A percentile compares a stretch with the other conserved stretches of the same genome.
Conservation (phyloP, 106 monocot genomes). For the Iris macrosiphon region DNA sequence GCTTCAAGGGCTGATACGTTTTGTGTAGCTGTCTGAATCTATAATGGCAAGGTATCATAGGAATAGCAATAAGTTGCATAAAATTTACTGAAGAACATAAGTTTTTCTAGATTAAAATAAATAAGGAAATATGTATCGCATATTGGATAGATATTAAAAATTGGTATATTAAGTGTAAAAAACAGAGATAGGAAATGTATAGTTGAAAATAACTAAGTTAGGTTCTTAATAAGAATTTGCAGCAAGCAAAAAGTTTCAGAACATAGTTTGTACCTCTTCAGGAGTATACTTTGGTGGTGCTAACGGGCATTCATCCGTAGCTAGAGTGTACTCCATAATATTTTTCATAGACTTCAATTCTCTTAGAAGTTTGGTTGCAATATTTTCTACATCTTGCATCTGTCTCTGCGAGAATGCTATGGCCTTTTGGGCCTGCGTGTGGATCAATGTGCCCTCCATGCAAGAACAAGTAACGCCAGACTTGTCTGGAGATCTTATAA, state of each 20-base stretch:
- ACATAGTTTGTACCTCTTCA: no score
- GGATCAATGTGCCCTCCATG: slow-evolving; percentile 21
- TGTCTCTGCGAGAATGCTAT: slow-evolving; percentile 66
- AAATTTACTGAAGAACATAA: no score
- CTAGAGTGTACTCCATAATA: slow-evolving; percentile 43
- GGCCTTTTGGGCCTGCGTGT: slow-evolving; percentile 50
- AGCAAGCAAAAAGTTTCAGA: no score
- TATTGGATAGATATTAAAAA: no score
- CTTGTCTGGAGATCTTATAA: slow-evolving; percentile 30
- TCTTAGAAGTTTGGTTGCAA: slow-evolving; percentile 57
- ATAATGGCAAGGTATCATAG: not conserved
- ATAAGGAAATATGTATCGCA: no score
- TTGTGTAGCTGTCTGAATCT: slow-evolving; percentile 37
- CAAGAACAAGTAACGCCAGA: slow-evolving; percentile 22
- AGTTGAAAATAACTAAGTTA: no score
- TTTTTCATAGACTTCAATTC: slow-evolving; percentile 58
- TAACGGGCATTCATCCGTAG: no score
- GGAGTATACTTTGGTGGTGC: no score
- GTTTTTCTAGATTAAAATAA: no score
- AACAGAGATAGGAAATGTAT: no score
- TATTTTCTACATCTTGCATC: slow-evolving; percentile 63
- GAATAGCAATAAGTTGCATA: not conserved
- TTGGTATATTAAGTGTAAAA: no score
- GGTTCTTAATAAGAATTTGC: no score
- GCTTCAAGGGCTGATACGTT: slow-evolving; percentile 47